These are phyloP conservation scores for Verbena officinalis DNA, from an alignment of 257 asterid genomes.

Conservation along the genomic window DNA sequence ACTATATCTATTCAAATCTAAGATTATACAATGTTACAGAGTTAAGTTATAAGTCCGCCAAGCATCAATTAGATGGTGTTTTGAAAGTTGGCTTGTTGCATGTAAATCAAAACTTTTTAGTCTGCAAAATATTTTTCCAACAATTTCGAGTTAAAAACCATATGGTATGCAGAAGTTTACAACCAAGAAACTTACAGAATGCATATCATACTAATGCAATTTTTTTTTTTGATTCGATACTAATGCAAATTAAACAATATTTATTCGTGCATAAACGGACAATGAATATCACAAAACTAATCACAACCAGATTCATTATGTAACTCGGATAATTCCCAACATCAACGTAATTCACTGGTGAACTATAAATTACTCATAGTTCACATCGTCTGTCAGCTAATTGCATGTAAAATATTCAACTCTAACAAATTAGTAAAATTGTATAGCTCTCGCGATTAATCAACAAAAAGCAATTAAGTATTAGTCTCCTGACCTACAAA, in stretches of 20 bases:
- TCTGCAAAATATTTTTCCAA: neutral
- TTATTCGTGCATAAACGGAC: no score
- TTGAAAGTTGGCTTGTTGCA: neutral
- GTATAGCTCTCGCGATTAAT: no score
- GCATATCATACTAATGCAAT: neutral
- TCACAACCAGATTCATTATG: no score
- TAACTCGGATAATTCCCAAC: no score
- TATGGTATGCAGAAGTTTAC: neutral
- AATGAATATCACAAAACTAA: no score
- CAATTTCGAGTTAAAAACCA: neutral
- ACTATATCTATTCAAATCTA: neutral
- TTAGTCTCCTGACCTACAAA: no score
- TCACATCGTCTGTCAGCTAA: no score
- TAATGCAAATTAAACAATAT: no score
- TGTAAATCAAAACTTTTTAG: neutral
- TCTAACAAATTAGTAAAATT: no score
- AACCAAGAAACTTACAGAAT: constrained; percentile 5
- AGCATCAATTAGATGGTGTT: neutral
- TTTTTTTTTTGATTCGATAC: no score
- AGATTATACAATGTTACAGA: neutral
- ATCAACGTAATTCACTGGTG: neutral
- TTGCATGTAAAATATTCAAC: no score
- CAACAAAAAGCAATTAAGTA: no score
- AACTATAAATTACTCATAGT: neutral
- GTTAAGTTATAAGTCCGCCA: neutral